Base-by-base conservation (phyloP, 441 rosid species). In the Populus tomentosa region DNA sequence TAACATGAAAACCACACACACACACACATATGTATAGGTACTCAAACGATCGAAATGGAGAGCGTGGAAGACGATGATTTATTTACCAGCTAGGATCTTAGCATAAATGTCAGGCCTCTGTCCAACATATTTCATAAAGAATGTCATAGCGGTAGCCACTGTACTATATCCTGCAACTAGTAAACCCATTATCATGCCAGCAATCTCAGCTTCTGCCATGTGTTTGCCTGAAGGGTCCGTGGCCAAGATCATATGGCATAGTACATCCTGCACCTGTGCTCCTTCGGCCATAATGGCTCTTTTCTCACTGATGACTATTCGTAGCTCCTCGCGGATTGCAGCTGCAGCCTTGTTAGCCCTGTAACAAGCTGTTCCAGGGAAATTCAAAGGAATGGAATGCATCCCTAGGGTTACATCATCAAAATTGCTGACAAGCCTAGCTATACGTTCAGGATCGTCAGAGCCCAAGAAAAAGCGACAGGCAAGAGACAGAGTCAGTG, bases 51-150 rank as follows among this genome's bases (percentile, higher is more conserved):
- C 13, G 23, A 9, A 21, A 61, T 13, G 1, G 56, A 13, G 56
- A 46, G 11, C 1, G 10, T 10, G 4, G 65, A 9, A 62, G 28
- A 21, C 16, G 10, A 21, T 21, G 28, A 0, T 0, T 62, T 62
- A 16, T 11, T 28, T 66, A 75, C 87, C 86, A 1, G 68, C 64
- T 10, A 77, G 83, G 36, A 86, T 69, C 65, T 84, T 77, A 3
- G 71, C 50, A 66, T 84, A 80, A 10, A 86, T 46, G 13, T 79
- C 63, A 73, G 82, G 82, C 16, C 78, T 76, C 79, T 83, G 82
- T 2, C 83, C 84, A 7, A 86, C 80, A 50, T 83, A 82, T 75
- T 84, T 86, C 81, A 86, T 75, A 72, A 83, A 75, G 74, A 83
- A 81, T 53, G 89, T 81, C 64, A 83, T 78, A 1, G 79, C 71